Evolutionary conservation across 768 basidiomycete genomes (phyloP).

Genomic region (Boletus huronensis): DNA sequence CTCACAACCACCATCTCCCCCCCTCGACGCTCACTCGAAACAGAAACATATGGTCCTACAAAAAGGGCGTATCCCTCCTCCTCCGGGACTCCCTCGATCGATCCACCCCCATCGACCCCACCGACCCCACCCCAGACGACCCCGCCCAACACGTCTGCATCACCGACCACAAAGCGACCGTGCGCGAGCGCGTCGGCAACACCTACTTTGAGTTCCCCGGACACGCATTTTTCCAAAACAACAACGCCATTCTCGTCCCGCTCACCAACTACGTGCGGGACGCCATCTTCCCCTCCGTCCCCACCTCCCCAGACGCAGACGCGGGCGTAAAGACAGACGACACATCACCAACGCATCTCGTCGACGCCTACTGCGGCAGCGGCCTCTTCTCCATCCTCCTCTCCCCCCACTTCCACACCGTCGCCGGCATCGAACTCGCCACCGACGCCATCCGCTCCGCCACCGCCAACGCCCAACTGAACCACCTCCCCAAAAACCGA

Average conservation of each 20-base stretch:
- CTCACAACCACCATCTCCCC: background rate
- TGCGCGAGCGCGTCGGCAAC: constrained; percentile 82
- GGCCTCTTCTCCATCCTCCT: constrained; percentile 87
- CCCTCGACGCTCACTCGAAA: constrained; percentile 3
- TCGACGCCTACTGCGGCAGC: constrained; percentile 92
- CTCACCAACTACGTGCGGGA: constrained; percentile 81
- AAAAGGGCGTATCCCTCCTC: constrained; percentile 84
- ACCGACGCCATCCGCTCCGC: constrained; percentile 67
- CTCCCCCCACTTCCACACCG: constrained; percentile 64
- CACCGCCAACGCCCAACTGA: constrained; percentile 61
- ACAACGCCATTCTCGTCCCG: constrained; percentile 85
- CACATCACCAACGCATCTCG: constrained; percentile 68
- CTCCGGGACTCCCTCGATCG: constrained; percentile 76
- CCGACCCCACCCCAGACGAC: constrained; percentile 31
- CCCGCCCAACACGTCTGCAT: constrained; percentile 71
- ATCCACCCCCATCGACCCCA: constrained; percentile 21
- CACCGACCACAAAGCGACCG: constrained; percentile 72
- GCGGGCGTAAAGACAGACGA: constrained; percentile 5
- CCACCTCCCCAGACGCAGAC: constrained; percentile 17
- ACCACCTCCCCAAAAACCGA: constrained; percentile 52
- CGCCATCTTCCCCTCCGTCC: constrained; percentile 51
- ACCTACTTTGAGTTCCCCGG: constrained; percentile 82
- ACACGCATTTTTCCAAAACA: constrained; percentile 97
- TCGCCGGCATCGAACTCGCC: constrained; percentile 88
- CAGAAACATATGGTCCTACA: constrained; percentile 79